A percentile compares a stretch with the other conserved stretches of the same genome.
These are phyloP conservation scores for Bipolaris zeicola DNA, from an alignment of 2,329 filamentous ascomycete genomes.

Conservation along the genomic window DNA sequence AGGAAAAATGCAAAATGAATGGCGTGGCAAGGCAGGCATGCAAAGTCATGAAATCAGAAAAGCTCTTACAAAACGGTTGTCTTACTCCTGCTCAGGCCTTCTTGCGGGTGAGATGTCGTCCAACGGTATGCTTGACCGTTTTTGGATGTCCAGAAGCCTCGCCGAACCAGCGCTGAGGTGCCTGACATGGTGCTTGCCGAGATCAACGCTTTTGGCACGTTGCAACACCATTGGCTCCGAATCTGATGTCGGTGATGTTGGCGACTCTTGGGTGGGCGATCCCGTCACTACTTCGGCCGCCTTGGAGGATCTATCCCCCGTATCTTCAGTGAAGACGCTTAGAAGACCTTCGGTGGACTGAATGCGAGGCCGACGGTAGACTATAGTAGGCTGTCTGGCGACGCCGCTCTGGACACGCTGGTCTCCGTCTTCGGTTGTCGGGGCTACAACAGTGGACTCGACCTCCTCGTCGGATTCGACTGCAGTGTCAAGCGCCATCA, in stretches of 20 bases:
- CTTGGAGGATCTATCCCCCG: constrained; percentile 39
- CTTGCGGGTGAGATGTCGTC: constrained; percentile 35
- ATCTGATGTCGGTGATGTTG: constrained; percentile 38
- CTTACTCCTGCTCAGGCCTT: constrained; percentile 29
- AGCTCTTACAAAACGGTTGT: constrained; percentile 21
- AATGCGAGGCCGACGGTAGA: constrained; percentile 64
- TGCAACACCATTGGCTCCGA: constrained; percentile 51
- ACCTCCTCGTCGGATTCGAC: constrained; percentile 52
- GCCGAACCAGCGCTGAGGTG: constrained; percentile 81
- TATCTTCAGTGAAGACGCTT: constrained; percentile 55
- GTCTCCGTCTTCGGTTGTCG: constrained; percentile 36
- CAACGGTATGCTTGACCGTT: constrained; percentile 41
- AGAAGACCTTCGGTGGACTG: constrained; percentile 67
- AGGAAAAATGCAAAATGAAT: constrained; percentile 44
- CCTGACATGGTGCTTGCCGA: constrained; percentile 68
- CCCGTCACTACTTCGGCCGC: constrained; percentile 36
- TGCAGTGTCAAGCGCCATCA: constrained; percentile 46
- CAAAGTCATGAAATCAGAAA: constrained; percentile 20
- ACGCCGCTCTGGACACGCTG: constrained; percentile 59
- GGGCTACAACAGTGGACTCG: constrained; percentile 23
- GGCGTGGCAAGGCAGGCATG: constrained; percentile 41
- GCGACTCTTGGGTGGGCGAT: constrained; percentile 39
- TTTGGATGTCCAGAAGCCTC: constrained; percentile 69
- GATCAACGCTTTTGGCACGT: constrained; percentile 73
- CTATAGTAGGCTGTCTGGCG: constrained; percentile 65